phyloP scores from a whole-genome alignment of 306 rosid genomes.

The Vigna unguiculata region DNA sequence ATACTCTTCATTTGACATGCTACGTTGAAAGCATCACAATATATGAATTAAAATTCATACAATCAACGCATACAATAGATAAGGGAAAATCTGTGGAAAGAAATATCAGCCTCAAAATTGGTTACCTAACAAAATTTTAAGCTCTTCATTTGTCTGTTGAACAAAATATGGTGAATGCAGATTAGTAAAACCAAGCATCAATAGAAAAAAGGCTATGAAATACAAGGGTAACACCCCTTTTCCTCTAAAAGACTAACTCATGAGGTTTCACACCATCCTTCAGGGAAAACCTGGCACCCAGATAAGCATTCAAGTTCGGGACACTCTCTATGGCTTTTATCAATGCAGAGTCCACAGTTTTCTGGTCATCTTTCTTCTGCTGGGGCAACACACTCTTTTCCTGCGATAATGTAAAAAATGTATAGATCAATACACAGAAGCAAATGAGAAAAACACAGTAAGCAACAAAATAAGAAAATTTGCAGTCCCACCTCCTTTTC shows the following conservation, averaged over 20 bases:
- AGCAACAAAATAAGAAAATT: background rate
- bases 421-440: background rate
- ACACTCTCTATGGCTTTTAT: constrained; percentile 70
- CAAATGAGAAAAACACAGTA: background rate
- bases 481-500: constrained; percentile 64
- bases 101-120: too few relatives aligned
- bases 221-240: background rate
- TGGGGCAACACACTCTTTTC: constrained; percentile 75
- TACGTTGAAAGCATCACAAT: too few relatives aligned
- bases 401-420: constrained; percentile 37
- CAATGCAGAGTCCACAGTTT: constrained; percentile 64
- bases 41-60: background rate
- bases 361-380: constrained; percentile 84
- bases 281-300: constrained; percentile 68
- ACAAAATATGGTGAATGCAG: background rate
- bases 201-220: background rate
- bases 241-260: constrained; percentile 45
- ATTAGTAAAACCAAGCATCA: constrained; percentile 1
- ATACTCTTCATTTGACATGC: too few relatives aligned
- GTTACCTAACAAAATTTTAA: background rate
- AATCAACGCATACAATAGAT: background rate
- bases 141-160: constrained; percentile 23
- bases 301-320: constrained; percentile 75
- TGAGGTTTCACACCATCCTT: constrained; percentile 48
- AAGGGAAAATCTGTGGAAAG: too few relatives aligned